Conservation (phyloP, 805 yeast genomes). For the Spathaspora arborariae region DNA sequence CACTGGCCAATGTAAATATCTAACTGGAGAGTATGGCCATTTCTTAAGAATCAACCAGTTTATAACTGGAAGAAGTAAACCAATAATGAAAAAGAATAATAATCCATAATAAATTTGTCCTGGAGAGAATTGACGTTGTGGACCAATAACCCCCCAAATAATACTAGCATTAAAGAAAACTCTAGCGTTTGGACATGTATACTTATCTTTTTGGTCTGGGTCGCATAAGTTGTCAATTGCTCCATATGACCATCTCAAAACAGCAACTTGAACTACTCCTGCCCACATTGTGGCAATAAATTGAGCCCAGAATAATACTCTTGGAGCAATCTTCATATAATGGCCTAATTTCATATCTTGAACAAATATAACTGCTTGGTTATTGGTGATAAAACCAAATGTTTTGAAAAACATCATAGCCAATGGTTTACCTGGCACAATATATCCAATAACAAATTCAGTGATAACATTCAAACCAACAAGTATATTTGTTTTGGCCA, state of each 20-base stretch:
- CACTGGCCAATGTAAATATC: slow-evolving; percentile 35
- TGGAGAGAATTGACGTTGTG: slow-evolving; percentile 16
- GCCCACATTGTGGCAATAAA: slow-evolving; percentile 42
- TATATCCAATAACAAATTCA: slow-evolving; percentile 41
- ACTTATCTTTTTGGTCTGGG: slow-evolving; percentile 22
- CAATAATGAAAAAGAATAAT: slow-evolving; percentile 38
- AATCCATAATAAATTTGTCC: slow-evolving; percentile 27
- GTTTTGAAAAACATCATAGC: slow-evolving; percentile 48
- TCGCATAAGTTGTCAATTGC: slow-evolving; percentile 30
- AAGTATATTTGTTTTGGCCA: slow-evolving; percentile 22
- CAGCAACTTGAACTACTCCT: slow-evolving; percentile 36
- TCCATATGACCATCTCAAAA: slow-evolving; percentile 41
- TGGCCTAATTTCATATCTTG: slow-evolving; percentile 45
- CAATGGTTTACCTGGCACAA: slow-evolving; percentile 46
- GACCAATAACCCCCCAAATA: slow-evolving; percentile 42
- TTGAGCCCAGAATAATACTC: slow-evolving; percentile 40
- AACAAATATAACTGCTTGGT: slow-evolving; percentile 45
- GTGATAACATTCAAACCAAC: slow-evolving; percentile 42
- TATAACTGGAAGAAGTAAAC: slow-evolving; percentile 32
- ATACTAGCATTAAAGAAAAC: slow-evolving; percentile 42
- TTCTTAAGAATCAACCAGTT: slow-evolving; percentile 38
- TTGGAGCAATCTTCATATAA: slow-evolving; percentile 41
- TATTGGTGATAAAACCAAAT: slow-evolving; percentile 45
- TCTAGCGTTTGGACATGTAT: slow-evolving; percentile 40
- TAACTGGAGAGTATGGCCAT: slow-evolving; percentile 35